phyloP scores from a whole-genome alignment of 441 rosid genomes.

The Euphorbia celastroides region DNA sequence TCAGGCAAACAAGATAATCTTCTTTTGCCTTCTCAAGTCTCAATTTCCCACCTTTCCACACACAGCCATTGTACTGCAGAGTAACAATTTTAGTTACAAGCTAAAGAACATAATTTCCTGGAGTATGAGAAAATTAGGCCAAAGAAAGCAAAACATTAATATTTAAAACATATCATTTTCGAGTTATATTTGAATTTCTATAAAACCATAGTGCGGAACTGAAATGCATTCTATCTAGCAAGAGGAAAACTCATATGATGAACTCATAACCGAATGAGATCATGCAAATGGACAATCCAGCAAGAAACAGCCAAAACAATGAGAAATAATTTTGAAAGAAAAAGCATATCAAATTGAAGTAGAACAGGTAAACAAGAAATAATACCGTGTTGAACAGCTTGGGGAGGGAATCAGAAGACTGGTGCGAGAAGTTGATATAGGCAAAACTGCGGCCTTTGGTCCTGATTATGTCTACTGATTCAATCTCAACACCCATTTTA shows the following conservation, averaged over 20 bases:
- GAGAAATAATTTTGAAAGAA: background rate
- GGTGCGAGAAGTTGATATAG: slow-evolving; percentile 58
- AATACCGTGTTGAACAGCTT: slow-evolving; percentile 73
- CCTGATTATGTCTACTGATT: slow-evolving; percentile 52
- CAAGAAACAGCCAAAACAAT: background rate
- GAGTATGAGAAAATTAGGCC: too few species aligned
- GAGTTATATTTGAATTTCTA: background rate
- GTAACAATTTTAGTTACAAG: background rate
- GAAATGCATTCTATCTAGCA: background rate
- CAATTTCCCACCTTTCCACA: slow-evolving; percentile 85
- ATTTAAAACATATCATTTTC: background rate
- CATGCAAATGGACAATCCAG: background rate
- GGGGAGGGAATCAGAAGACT: slow-evolving; percentile 51
- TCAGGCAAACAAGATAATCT: slow-evolving; percentile 57
- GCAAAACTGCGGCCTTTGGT: slow-evolving; percentile 88
- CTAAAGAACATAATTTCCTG: background rate
- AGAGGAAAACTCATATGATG: background rate
- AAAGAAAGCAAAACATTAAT: background rate
- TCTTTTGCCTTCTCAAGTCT: slow-evolving; percentile 88
- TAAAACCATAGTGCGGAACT: background rate
- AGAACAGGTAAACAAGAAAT: background rate
- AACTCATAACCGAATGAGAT: background rate
- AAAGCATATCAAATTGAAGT: background rate
- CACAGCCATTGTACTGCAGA: slow-evolving; percentile 79
- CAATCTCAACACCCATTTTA: slow-evolving; percentile 37